Base-by-base conservation (phyloP, 2,329 filamentous ascomycete species). In the Paraphoma sp. region DNA sequence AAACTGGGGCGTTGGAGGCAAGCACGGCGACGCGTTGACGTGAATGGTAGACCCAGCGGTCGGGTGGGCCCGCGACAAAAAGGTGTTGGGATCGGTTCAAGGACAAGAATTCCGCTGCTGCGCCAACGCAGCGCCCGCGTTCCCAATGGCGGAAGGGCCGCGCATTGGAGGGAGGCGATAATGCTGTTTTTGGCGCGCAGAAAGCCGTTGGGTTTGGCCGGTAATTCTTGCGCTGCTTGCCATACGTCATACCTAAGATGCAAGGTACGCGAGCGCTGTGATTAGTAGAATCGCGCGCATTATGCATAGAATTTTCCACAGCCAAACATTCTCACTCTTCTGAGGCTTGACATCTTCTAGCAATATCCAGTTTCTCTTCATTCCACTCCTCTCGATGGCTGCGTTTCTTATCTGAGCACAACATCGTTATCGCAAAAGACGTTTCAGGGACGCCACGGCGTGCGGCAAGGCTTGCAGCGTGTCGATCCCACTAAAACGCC, bases 1-100 rank as follows among this genome's bases (percentile, higher is more conserved):
- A 62, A 65, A 64, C 51, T 59, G 64, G 65, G 67, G 50, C 63
- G 48, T 30, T 17, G 50, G 48, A 46, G 60, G 53, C 62, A 62
- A 50, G 56, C 33, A 30, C 16, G 23, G 45, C 30, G 33, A 16
- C 6, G n/a, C 42, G 16, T 50, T 29, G 54, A 57, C 54, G 48
- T 59, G 47, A 51, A 62, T 56, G 48, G 56, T 54, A 54, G 23
- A n/a, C 11, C 10, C 4, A 36, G 40, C 23, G 17, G 33, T 46
- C 33, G 54, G 54, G 62, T 61, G 64, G 62, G 53, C 44, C 60
- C 50, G 45, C 45, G 31, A 38, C 44, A 40, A 52, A 54, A 54
- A 55, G 53, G 56, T 63, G 65, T 66, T 66, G 61, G 57, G 60
- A 64, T 41, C 42, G 51, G 47, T n/a, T 52, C 50, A 38, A 31